Evolutionary conservation across 2,329 filamentous ascomycete species (phyloP).

Genomic region (Septoria linicola): DNA sequence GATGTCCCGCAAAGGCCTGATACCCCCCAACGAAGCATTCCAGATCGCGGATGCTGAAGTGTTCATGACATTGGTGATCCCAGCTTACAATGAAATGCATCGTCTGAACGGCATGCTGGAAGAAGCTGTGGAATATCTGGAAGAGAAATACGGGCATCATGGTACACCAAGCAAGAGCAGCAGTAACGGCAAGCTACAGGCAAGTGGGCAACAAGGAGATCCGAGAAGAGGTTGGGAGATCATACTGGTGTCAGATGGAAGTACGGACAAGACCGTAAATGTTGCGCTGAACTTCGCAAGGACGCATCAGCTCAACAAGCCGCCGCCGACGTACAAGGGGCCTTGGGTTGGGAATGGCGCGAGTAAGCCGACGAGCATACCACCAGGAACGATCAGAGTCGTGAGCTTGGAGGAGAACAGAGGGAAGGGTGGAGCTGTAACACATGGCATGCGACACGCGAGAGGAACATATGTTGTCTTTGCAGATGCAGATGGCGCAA

Average conservation of each 20-base stretch:
- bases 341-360: slow-evolving; percentile 51
- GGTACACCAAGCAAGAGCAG: slow-evolving; percentile 34
- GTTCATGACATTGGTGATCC: slow-evolving; percentile 88
- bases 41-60: slow-evolving; percentile 72
- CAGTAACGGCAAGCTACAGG: slow-evolving; percentile 33
- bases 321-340: slow-evolving; percentile 41
- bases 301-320: slow-evolving; percentile 57
- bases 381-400: slow-evolving; percentile 78
- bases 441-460: slow-evolving; percentile 90
- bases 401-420: slow-evolving; percentile 77
- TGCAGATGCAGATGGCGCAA: slow-evolving; percentile 93
- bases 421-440: slow-evolving; percentile 92
- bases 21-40: slow-evolving; percentile 48
- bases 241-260: slow-evolving; percentile 86
- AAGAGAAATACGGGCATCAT: slow-evolving; percentile 61
- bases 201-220: slow-evolving; percentile 34
- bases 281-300: slow-evolving; percentile 78
- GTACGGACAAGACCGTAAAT: slow-evolving; percentile 74
- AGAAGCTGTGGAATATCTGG: slow-evolving; percentile 84
- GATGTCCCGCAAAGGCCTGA: slow-evolving; percentile 37
- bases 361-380: slow-evolving; percentile 53
- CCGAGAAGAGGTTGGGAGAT: slow-evolving; percentile 76
- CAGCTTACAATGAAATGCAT: slow-evolving; percentile 91
- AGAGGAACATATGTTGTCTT: slow-evolving; percentile 87
- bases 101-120: slow-evolving; percentile 81